phyloP scores from a whole-genome alignment of 495 filamentous ascomycete species.

The Filosporella fistucella region DNA sequence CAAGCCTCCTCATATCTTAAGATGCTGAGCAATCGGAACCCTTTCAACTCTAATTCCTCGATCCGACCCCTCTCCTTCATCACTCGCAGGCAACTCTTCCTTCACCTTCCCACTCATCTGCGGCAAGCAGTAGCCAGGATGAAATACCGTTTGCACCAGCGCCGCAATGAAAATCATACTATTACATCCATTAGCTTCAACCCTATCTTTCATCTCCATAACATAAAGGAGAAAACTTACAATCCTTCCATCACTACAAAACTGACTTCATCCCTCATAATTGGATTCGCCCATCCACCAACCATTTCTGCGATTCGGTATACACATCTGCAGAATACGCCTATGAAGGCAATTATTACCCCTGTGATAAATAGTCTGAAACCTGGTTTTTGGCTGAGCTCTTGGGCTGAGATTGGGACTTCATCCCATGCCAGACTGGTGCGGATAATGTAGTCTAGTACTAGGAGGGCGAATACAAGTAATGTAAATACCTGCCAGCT shows the following conservation, averaged over 20 bases:
- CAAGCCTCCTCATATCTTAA: too few species aligned
- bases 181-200: neutral
- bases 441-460: conserved; percentile 43
- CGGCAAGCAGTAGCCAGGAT: conserved; percentile 49
- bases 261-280: conserved; percentile 63
- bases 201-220: too few species aligned
- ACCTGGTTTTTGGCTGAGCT: conserved; percentile 29
- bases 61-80: too few species aligned
- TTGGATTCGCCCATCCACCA: conserved; percentile 60
- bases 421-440: conserved; percentile 29
- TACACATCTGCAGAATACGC: conserved; percentile 61
- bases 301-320: conserved; percentile 59
- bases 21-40: too few species aligned
- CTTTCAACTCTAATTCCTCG: too few species aligned
- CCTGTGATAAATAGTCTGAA: conserved; percentile 49
- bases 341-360: conserved; percentile 50
- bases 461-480: conserved; percentile 47
- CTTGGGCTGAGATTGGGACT: conserved; percentile 26
- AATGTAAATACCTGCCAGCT: conserved; percentile 65
- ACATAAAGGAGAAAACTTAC: neutral
- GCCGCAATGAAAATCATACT: conserved; percentile 37
- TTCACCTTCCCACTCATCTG: conserved; percentile 14
- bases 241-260: conserved; percentile 55
- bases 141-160: conserved; percentile 49
- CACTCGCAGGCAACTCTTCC: too few species aligned